phyloP scores from a whole-genome alignment of 1,139 yeast genomes.

The Protomyces inundatus region DNA sequence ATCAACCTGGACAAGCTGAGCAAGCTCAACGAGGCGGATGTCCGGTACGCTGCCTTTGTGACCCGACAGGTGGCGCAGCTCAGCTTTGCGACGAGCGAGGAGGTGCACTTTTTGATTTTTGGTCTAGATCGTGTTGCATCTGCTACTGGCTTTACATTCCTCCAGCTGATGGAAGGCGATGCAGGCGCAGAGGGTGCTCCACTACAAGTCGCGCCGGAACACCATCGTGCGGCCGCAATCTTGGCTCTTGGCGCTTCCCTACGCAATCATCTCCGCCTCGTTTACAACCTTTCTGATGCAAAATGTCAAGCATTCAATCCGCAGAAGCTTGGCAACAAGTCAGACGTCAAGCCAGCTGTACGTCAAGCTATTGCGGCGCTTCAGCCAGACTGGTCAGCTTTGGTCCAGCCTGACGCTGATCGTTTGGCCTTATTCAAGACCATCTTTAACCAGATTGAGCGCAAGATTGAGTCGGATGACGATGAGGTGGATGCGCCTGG shows the following conservation, averaged over 20 bases:
- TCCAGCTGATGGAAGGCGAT: slow-evolving; percentile 32
- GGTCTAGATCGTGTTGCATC: slow-evolving; percentile 36
- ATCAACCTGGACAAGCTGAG: slow-evolving; percentile 35
- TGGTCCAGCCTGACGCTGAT: slow-evolving; percentile 1
- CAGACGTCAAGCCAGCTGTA: slow-evolving; percentile 19
- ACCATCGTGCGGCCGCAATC: slow-evolving; percentile 16
- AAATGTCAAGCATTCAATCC: slow-evolving; percentile 28
- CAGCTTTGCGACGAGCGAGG: slow-evolving; percentile 45
- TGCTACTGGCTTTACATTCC: slow-evolving; percentile 44
- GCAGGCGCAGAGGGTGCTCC: not conserved
- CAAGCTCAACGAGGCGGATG: slow-evolving; percentile 26
- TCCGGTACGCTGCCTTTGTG: slow-evolving; percentile 34
- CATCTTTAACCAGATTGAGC: not conserved
- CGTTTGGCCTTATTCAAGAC: not conserved
- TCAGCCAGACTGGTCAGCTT: slow-evolving; percentile 3
- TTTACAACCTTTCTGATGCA: slow-evolving; percentile 23
- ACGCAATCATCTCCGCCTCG: slow-evolving; percentile 17
- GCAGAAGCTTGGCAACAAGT: slow-evolving; percentile 12
- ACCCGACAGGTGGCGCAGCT: slow-evolving; percentile 44
- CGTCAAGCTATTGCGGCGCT: slow-evolving; percentile 3
- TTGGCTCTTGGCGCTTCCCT: slow-evolving; percentile 8
- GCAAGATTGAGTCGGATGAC: not conserved
- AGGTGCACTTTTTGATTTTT: slow-evolving; percentile 38
- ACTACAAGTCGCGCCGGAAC: not conserved
- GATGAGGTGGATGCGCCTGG: not conserved